Conservation (phyloP, 805 yeast species). For the Kodamaea kaohsiungensis region DNA sequence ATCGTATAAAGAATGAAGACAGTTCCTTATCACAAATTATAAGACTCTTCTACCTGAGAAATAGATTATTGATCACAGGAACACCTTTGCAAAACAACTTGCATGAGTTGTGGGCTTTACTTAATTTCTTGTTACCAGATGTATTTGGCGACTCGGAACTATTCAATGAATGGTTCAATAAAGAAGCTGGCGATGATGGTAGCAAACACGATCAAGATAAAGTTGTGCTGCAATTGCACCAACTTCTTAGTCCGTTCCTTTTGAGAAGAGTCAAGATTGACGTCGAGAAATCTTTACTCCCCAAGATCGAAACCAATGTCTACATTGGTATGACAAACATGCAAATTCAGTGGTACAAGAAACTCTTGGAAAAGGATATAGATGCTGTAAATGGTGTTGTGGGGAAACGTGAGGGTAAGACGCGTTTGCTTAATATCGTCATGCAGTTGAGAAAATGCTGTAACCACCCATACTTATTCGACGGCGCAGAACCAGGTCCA, state of each 20-base stretch:
- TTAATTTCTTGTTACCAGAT: conserved; percentile 89
- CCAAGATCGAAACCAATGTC: conserved; percentile 86
- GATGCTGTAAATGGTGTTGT: conserved; percentile 95
- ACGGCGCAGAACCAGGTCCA: conserved; percentile 99
- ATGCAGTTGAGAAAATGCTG: conserved; percentile 97
- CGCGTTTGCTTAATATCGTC: conserved; percentile 86
- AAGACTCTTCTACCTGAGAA: conserved; percentile 80
- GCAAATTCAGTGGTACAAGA: conserved; percentile 92
- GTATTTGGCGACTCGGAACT: conserved; percentile 89
- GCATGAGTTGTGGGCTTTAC: conserved; percentile 94
- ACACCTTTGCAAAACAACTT: conserved; percentile 94
- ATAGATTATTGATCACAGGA: conserved; percentile 87
- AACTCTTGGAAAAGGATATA: conserved; percentile 85
- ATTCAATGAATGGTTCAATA: conserved; percentile 86
- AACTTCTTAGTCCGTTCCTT: conserved; percentile 83
- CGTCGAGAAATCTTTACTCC: conserved; percentile 86
- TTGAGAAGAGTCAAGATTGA: conserved; percentile 89
- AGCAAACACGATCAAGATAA: conserved; percentile 61
- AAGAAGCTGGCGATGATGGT: conserved; percentile 22
- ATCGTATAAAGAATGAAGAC: conserved; percentile 93
- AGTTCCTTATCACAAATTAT: conserved; percentile 91
- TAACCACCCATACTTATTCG: conserved; percentile 94
- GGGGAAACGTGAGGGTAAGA: conserved; percentile 92
- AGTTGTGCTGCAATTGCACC: conserved; percentile 85
- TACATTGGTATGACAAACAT: conserved; percentile 94